Conservation (phyloP, 495 filamentous ascomycete species). For the Alectoria sarmentosa region DNA sequence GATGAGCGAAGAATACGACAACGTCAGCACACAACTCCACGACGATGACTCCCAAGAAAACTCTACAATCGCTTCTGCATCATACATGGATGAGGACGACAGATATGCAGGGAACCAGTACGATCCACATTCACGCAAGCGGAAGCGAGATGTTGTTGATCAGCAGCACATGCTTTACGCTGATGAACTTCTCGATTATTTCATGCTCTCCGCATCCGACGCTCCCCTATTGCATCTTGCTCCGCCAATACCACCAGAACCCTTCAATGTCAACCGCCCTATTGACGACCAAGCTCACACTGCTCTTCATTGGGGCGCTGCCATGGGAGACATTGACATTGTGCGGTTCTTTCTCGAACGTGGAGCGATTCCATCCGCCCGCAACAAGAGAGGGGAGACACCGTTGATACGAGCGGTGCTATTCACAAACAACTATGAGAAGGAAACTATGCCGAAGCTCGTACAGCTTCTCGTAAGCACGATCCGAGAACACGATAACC, state of each 20-base stretch:
- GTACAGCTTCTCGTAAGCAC: constrained; percentile 72
- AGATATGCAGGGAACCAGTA: constrained; percentile 56
- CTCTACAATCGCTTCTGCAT: constrained; percentile 68
- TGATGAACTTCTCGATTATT: constrained; percentile 90
- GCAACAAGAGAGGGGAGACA: constrained; percentile 79
- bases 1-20: constrained; percentile 50
- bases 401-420: constrained; percentile 89
- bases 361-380: constrained; percentile 57
- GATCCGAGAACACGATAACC: constrained; percentile 65
- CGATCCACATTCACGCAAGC: constrained; percentile 61
- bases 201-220: constrained; percentile 69
- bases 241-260: constrained; percentile 68
- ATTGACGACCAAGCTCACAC: constrained; percentile 88
- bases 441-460: constrained; percentile 73
- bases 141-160: constrained; percentile 62
- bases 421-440: constrained; percentile 95
- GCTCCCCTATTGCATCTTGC: constrained; percentile 53
- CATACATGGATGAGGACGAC: constrained; percentile 76
- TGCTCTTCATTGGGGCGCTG: constrained; percentile 90
- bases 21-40: constrained; percentile 49
- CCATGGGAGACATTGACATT: constrained; percentile 95
- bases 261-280: constrained; percentile 77
- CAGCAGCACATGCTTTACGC: constrained; percentile 84
- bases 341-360: constrained; percentile 76
- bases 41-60: constrained; percentile 81